Evolutionary conservation across 768 basidiomycete genomes (phyloP), one percentile per base, ranked within the genome.

Genomic region (Serendipita indica): DNA sequence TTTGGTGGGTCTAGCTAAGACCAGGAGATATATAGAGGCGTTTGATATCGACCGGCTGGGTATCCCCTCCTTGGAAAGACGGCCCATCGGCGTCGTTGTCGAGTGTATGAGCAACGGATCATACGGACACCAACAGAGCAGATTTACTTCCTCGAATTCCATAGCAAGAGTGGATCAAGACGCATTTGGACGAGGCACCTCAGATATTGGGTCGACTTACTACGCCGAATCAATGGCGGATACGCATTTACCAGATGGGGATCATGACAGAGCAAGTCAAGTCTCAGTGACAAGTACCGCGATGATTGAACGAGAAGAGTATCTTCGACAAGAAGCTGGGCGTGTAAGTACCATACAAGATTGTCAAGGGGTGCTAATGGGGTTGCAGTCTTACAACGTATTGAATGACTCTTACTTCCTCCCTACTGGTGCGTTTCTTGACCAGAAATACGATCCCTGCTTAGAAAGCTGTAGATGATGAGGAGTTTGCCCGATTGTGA

Each of bases 331-430:
- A 27, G 45, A 46, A 27, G 45, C 14, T 16, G 45, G 45, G 12
- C 12, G 45, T 10, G 45, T 46, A 16, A 27, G 45, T 22, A 54
- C 25, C 32, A 28, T 10, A 18, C 30, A 12, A 28, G 4, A 33
- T n/a, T 27, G 32, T 30, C 20, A 25, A 54, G 49, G 22, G 35
- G 35, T n/a, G 35, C n/a, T 37, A 37, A 37, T n/a, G 35, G 10
- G 10, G 35, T 37, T 37, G n/a, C 10, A 37, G 35, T 10, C 22
- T 13, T 54, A 25, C 49, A 54, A 54, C 25, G 49, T 54, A n/a
- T 16, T 54, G 22, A 54, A 54, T 27, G 49, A 54, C 4, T 22
- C 49, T 10, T 54, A 54, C 49, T 54, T 54, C n/a, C n/a, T 54
- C 22, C 49, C 49, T 4, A 54, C 49, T 13, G 49, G 49, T 54